Base-by-base conservation (phyloP, 352 stramenopile genomes). In the Pythium coloratum region DNA sequence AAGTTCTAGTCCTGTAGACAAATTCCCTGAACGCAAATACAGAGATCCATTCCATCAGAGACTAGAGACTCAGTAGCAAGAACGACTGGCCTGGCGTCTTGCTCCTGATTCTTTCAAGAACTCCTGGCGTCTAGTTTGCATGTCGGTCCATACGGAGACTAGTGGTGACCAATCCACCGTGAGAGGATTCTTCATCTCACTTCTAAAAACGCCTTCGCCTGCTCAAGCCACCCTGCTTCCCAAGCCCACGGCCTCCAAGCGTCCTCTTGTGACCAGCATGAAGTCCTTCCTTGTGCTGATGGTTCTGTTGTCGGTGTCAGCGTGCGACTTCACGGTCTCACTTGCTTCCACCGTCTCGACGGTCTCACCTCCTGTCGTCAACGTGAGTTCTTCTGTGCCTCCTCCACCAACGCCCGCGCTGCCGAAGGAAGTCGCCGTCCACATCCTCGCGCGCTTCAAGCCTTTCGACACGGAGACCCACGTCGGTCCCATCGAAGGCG, bases 371-470 rank as follows among this genome's bases (percentile, higher is more conserved):
- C n/a, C 3, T 30, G 28, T 30, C 28, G 28, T 18, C n/a, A 10
- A 18, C n/a, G 14, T 8, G 18, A 10, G 5, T 14, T 24, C 44
- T 30, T 18, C 44, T 51, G 14, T 20, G 44, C n/a, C n/a, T 3
- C n/a, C 44, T 6, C 24, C 44, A 13, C 44, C 54, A 8, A 26
- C 54, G 33, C 30, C 32, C 2, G 33, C 14, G 54, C 8, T 38
- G 14, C n/a, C 54, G 2, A 44, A 34, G 7, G 24, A 44, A 56
- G 47, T 70, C 2, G 40, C 36, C 8, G 56, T 64, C 6, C 63
- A 70, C 56, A 54, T 64, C 28, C 34, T 54, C n/a, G 63, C 64
- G 56, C 55, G 55, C 16, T 70, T 61, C 49, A 18, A 42, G 16
- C 63, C 63, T 10, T 69, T 59, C 34, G 32, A 6, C 3, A 46